Evolutionary conservation across 1,139 yeast species (phyloP).

Genomic region (Insectozyma bohioensis): DNA sequence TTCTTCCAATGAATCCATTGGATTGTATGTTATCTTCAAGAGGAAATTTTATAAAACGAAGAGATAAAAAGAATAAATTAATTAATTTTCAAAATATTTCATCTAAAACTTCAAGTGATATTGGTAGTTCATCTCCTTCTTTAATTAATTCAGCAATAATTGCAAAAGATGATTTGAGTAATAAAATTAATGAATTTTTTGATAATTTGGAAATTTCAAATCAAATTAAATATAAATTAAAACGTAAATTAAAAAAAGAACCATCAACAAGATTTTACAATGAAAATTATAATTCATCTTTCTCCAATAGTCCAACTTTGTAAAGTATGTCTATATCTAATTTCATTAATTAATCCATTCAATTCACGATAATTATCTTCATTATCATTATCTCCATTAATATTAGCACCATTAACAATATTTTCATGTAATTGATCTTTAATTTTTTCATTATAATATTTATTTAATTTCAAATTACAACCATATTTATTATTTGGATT

Average conservation of each 20-base stretch:
- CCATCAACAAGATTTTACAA: not conserved
- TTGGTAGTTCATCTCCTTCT: not conserved
- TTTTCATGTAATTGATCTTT: constrained; percentile 10
- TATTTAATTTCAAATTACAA: constrained; percentile 44
- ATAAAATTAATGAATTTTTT: constrained; percentile 11
- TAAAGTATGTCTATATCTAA: constrained; percentile 41
- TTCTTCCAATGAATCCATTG: constrained; percentile 1
- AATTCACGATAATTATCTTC: constrained; percentile 44
- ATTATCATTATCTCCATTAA: constrained; percentile 13
- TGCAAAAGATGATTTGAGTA: constrained; percentile 11
- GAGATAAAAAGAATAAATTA: constrained; percentile 4
- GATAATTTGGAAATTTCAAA: constrained; percentile 14
- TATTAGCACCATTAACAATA: too few relatives aligned
- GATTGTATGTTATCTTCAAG: constrained; percentile 8
- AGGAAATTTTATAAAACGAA: constrained; percentile 8
- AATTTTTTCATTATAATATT: constrained; percentile 13
- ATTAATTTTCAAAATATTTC: too few relatives aligned
- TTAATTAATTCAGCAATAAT: constrained; percentile 1
- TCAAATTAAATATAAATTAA: constrained; percentile 10
- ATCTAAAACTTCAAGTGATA: not conserved
- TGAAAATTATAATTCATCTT: not conserved
- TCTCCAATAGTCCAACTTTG: constrained; percentile 37
- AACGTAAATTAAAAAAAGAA: not conserved
- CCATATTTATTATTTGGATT: constrained; percentile 59
- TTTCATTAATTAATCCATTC: constrained; percentile 45